phyloP scores from a whole-genome alignment of 2,329 filamentous ascomycete genomes.

The Cladosporium austrohemisphaericum region DNA sequence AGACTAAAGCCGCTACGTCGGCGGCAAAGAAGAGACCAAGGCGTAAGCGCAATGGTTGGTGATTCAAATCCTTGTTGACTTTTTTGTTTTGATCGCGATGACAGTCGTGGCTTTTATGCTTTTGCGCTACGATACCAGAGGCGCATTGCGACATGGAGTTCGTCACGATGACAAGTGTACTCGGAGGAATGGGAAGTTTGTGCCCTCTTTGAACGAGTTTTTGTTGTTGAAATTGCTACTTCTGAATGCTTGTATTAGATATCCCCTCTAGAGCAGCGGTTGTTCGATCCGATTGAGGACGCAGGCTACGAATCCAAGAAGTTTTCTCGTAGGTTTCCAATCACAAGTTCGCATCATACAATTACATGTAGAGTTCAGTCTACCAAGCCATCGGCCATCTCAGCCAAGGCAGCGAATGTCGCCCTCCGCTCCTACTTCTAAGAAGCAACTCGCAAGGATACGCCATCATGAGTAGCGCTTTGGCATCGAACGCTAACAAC shows the following conservation, averaged over 20 bases:
- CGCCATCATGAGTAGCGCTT: no score
- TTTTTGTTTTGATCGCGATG: not conserved
- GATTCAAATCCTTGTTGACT: not conserved
- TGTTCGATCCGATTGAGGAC: not conserved
- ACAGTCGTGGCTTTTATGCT: not conserved
- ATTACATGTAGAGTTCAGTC: no score
- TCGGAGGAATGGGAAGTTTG: no score
- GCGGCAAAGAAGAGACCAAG: conserved; percentile 12
- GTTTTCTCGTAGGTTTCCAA: no score
- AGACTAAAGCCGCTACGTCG: not conserved
- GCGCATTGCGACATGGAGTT: not conserved
- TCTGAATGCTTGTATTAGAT: conserved; percentile 7
- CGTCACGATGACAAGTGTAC: not conserved
- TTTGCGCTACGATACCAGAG: conserved; percentile 4
- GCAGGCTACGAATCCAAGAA: no score
- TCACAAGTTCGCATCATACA: no score
- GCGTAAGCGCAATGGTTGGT: conserved; percentile 8
- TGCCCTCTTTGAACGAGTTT: not conserved
- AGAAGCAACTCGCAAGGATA: no score
- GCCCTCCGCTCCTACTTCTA: no score
- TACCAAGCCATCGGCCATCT: no score
- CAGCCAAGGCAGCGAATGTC: no score
- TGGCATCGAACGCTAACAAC: no score
- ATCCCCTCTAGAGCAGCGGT: not conserved
- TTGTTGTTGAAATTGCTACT: not conserved